phyloP scores from a whole-genome alignment of 73 alveolate species.

The Uronychia setigera region DNA sequence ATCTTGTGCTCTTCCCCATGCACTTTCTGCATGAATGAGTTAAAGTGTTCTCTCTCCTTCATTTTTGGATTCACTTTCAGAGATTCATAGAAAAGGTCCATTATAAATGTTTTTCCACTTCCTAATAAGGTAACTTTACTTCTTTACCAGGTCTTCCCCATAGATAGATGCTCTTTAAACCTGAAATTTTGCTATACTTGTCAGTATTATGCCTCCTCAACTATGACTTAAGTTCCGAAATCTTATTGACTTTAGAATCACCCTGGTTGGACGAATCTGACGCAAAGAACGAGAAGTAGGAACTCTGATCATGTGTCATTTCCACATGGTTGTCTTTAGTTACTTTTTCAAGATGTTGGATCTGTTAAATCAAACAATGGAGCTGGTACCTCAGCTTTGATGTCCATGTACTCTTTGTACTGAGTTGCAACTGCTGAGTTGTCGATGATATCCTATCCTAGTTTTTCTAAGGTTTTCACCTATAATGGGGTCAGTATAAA shows the following conservation, averaged over 20 bases:
- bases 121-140: conserved; percentile 28
- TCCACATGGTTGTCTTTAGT: not conserved
- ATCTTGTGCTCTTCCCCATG: conserved; percentile 77
- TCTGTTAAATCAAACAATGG: not conserved
- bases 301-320: not conserved
- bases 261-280: not conserved
- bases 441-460: not conserved
- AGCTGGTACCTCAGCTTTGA: not conserved
- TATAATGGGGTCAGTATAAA: not conserved
- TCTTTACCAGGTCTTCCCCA: conserved; percentile 78
- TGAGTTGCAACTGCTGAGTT: not conserved
- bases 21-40: conserved; percentile 94
- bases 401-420: not conserved
- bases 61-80: conserved; percentile 61
- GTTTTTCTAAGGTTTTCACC: not conserved
- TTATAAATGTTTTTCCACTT: conserved; percentile 92
- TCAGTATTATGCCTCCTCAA: not conserved
- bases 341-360: not conserved
- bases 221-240: not conserved
- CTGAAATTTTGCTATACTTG: not conserved
- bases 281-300: not conserved
- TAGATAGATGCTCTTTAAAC: conserved; percentile 65
- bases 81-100: conserved; percentile 90
- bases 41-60: conserved; percentile 89
- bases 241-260: not conserved